A percentile compares a stretch with the other conserved stretches of the same genome.
Conservation (phyloP, 1,139 yeast genomes). For the Williopsis jadinii region DNA sequence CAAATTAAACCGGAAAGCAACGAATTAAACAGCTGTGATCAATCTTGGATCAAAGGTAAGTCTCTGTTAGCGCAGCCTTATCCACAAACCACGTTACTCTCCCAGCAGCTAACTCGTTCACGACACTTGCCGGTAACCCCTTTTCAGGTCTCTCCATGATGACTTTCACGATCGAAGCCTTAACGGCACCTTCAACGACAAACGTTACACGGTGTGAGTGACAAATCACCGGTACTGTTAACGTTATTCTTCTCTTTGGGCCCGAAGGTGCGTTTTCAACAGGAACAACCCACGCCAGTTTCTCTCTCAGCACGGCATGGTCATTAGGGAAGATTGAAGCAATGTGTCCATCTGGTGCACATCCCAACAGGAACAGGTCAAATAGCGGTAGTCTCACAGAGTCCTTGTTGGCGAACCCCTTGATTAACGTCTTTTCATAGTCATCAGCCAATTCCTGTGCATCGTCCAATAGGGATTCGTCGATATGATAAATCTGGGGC, state of each 20-base stretch:
- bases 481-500: constrained; percentile 79
- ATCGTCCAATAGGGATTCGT: constrained; percentile 68
- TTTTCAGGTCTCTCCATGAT: constrained; percentile 97
- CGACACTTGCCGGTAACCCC: constrained; percentile 90
- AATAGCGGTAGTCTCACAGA: constrained; percentile 93
- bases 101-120: constrained; percentile 94
- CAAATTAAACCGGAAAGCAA: too few relatives aligned
- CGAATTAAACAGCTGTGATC: too few relatives aligned
- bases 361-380: constrained; percentile 83
- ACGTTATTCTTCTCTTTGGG: constrained; percentile 80
- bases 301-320: constrained; percentile 81
- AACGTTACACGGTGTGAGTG: constrained; percentile 90
- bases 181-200: constrained; percentile 93
- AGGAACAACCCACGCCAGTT: constrained; percentile 94
- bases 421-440: constrained; percentile 79
- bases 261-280: constrained; percentile 90
- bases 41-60: constrained; percentile 5
- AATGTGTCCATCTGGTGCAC: constrained; percentile 98
- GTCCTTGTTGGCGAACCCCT: constrained; percentile 93
- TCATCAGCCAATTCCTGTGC: constrained; percentile 94
- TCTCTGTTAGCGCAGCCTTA: constrained; percentile 82
- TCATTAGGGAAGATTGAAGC: constrained; percentile 88
- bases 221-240: constrained; percentile 91
- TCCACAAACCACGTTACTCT: constrained; percentile 97
- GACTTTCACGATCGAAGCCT: constrained; percentile 87